Evolutionary conservation across 2,329 filamentous ascomycete genomes (phyloP), one percentile per base, ranked within the genome.

Genomic region (Claviceps quebecensis): DNA sequence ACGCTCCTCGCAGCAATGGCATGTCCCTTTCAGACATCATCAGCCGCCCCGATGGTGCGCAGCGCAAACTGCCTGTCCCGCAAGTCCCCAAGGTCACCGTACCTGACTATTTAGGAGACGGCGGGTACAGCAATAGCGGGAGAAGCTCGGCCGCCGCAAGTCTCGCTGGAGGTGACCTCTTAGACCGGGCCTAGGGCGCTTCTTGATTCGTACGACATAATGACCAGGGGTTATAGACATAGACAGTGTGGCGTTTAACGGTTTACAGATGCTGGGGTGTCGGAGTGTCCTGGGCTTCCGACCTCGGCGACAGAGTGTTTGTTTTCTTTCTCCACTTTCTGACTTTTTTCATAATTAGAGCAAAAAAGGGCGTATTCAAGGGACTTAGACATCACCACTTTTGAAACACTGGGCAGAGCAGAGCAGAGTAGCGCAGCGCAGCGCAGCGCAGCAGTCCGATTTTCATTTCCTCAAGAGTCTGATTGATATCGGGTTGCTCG

Each of bases 11-110:
- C 51, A 72, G 77, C 59, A 78, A 75, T 52, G 89, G 89, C 41
- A 79, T 94, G 53, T 86, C 87, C 40, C 83, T 97, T 60, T 86
- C 83, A 53, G 91, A 97, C 65, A 97, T 97, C 62, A 93, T 97
- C 72, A 88, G 85, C 63, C 84, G 85, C 58, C 79, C 88, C 1
- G 90, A 96, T 56, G 88, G 88, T 39, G 84, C 86, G 23, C 87
- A 93, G 69, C 76, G 91, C 60, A 97, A 97, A 68, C 74, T 97
- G 17, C 91, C 91, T 0, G 86, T 95, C 16, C 89, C 89, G 5
- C 87, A 91, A 68, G 79, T 90, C n/a, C 87, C 88, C 51, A 93
- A 93, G 67, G 85, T 95, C 44, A 86, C 86, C 2, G 84, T 94
- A 5, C 86, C 91, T 60, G 91, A 96, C 60, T 76, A 96, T 52